These are phyloP conservation scores for Diaporthe citrichinensis DNA, from an alignment of 2,329 filamentous ascomycete genomes.

Conservation along the genomic window DNA sequence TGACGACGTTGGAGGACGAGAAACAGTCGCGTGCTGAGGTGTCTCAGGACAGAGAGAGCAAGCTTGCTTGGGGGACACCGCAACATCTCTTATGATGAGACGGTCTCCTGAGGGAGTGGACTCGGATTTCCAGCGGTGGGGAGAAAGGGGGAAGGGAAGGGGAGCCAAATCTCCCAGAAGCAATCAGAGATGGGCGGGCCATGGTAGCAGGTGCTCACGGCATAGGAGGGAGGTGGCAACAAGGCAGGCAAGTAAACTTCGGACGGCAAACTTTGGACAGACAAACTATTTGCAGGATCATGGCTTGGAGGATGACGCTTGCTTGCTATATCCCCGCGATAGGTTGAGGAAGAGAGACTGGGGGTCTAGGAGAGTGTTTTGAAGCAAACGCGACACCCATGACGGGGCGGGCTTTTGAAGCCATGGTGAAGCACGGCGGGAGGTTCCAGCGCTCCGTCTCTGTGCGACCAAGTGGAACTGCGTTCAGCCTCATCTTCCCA, in stretches of 20 bases:
- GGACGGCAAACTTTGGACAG: slow-evolving; percentile 37
- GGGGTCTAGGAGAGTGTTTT: too few relatives aligned
- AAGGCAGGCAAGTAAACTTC: slow-evolving; percentile 1
- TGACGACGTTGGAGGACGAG: neutral
- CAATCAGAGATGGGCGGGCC: slow-evolving; percentile 4
- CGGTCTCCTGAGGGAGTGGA: neutral
- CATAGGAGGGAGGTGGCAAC: neutral
- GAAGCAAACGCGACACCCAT: neutral
- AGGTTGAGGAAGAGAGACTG: neutral
- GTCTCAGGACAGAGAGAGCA: slow-evolving; percentile 28
- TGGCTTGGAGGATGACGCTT: neutral
- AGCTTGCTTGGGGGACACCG: slow-evolving; percentile 2
- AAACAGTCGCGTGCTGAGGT: slow-evolving; percentile 16
- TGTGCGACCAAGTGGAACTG: slow-evolving; percentile 32
- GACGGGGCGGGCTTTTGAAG: neutral
- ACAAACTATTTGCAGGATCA: slow-evolving; percentile 14
- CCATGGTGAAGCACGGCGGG: slow-evolving; percentile 15
- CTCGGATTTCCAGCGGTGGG: slow-evolving; percentile 4
- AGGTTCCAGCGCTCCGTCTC: slow-evolving; percentile 30
- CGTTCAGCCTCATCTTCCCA: slow-evolving; percentile 36
- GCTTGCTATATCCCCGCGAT: neutral
- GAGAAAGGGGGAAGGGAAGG: neutral
- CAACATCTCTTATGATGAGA: slow-evolving; percentile 11
- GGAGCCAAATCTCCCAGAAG: neutral
- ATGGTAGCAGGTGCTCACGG: slow-evolving; percentile 3